Percentiles rank a stretch among this genome's conserved stretches.
phyloP scores from a whole-genome alignment of 1,139 yeast species.

The Diutina scorzettiae region DNA sequence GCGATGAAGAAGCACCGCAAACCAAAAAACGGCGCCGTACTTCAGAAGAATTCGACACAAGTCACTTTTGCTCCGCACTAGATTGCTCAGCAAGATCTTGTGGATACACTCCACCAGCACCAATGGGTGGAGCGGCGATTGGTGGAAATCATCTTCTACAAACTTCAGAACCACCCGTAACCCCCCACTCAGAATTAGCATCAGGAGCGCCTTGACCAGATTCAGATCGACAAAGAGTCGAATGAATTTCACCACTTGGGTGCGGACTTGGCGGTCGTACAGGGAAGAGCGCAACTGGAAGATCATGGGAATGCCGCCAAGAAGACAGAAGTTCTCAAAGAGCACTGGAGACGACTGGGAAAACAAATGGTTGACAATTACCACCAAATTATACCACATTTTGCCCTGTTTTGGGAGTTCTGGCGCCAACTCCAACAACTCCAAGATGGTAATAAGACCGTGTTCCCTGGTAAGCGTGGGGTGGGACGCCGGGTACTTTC shows the following conservation, averaged over 20 bases:
- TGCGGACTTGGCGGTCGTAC: slow-evolving; percentile 24
- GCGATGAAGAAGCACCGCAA: slow-evolving; percentile 30
- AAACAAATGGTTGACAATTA: slow-evolving; percentile 30
- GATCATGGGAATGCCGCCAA: slow-evolving; percentile 47
- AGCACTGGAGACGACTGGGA: slow-evolving; percentile 14
- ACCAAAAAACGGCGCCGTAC: slow-evolving; percentile 39
- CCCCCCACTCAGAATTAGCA: slow-evolving; percentile 49
- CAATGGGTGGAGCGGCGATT: slow-evolving; percentile 32
- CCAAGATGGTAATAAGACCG: slow-evolving; percentile 37
- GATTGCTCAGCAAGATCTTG: slow-evolving; percentile 29
- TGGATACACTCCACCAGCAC: slow-evolving; percentile 37
- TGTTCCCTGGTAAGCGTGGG: slow-evolving; percentile 35
- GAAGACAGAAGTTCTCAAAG: slow-evolving; percentile 39
- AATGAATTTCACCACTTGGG: slow-evolving; percentile 34
- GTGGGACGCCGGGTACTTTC: slow-evolving; percentile 31
- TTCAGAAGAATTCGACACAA: slow-evolving; percentile 42
- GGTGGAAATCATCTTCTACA: slow-evolving; percentile 42
- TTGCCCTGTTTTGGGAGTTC: slow-evolving; percentile 22
- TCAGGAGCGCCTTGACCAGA: slow-evolving; percentile 22
- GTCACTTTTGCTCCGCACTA: slow-evolving; percentile 38
- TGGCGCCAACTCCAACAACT: slow-evolving; percentile 29
- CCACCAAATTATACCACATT: slow-evolving; percentile 29
- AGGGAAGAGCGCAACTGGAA: slow-evolving; percentile 30
- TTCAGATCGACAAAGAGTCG: slow-evolving; percentile 25
- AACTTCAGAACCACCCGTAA: slow-evolving; percentile 37